Percentiles rank a stretch among this genome's conserved stretches.
Evolutionary conservation across 2,329 filamentous ascomycete species (phyloP).

Genomic region (Monascus ruber): DNA sequence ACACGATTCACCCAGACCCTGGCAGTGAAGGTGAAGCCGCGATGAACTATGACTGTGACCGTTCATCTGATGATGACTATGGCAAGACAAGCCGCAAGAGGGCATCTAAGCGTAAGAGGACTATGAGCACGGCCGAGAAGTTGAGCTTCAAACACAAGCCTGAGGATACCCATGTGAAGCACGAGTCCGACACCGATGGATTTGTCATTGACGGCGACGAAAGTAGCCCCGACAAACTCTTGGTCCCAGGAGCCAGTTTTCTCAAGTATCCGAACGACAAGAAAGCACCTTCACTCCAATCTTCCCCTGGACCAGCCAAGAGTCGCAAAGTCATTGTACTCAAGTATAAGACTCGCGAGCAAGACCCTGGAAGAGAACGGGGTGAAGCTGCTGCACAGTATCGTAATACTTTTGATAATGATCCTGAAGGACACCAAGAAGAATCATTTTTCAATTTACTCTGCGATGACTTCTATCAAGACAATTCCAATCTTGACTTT

Average conservation of each 20-base stretch:
- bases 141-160: background rate
- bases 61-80: background rate
- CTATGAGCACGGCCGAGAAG: conserved; percentile 1
- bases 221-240: conserved; percentile 3
- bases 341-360: no score
- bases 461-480: no score
- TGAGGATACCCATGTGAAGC: background rate
- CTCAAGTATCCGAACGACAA: conserved; percentile 8
- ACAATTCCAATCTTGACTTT: no score
- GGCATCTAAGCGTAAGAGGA: conserved; percentile 1
- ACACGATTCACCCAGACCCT: no score
- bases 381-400: no score
- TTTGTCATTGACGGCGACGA: conserved; percentile 1
- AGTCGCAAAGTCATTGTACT: no score
- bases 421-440: no score
- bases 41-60: no score
- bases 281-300: background rate
- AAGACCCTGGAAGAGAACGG: no score
- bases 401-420: no score
- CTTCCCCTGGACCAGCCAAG: background rate
- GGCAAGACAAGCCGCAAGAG: background rate
- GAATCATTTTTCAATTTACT: no score
- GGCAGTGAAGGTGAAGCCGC: no score
- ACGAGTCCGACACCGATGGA: conserved; percentile 4
- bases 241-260: conserved; percentile 8